These are phyloP conservation scores for Agrocybe chaxingu DNA, from an alignment of 768 basidiomycete species.

Conservation along the genomic window DNA sequence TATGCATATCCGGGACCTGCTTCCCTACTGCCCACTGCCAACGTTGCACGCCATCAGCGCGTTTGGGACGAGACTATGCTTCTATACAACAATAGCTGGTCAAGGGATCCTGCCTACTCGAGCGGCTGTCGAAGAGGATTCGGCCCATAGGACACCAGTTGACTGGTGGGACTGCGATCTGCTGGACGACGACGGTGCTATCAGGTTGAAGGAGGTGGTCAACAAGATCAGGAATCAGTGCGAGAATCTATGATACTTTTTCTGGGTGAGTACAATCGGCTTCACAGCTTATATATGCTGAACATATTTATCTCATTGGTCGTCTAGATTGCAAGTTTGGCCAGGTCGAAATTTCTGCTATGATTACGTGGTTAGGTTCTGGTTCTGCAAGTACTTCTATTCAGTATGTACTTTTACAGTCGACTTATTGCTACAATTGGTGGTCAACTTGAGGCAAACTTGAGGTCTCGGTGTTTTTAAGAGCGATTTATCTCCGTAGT, in stretches of 20 bases:
- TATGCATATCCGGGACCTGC: constrained; percentile 23
- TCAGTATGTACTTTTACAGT: too few relatives aligned
- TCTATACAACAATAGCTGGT: constrained; percentile 19
- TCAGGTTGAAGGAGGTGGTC: constrained; percentile 24
- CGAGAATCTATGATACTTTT: constrained; percentile 12
- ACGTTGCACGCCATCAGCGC: constrained; percentile 28
- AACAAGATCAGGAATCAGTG: constrained; percentile 22
- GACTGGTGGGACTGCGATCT: constrained; percentile 34
- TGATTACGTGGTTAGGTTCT: too few relatives aligned
- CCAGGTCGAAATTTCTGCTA: too few relatives aligned
- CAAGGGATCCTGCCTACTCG: constrained; percentile 11
- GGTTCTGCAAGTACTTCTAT: too few relatives aligned
- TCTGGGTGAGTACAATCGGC: not conserved
- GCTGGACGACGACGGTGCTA: constrained; percentile 27
- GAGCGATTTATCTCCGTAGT: too few relatives aligned
- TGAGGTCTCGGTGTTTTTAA: too few relatives aligned
- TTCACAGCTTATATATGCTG: too few relatives aligned
- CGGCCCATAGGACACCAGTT: constrained; percentile 23
- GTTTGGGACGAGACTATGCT: constrained; percentile 28
- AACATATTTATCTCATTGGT: too few relatives aligned
- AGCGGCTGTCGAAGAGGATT: constrained; percentile 6
- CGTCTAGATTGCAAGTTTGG: too few relatives aligned
- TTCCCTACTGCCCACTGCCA: constrained; percentile 18
- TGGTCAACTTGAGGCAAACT: too few relatives aligned
- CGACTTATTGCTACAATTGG: too few relatives aligned